Evolutionary conservation across 2,329 filamentous ascomycete genomes (phyloP), one percentile per base, ranked within the genome.

Genomic region (Stenocarpella maydis): DNA sequence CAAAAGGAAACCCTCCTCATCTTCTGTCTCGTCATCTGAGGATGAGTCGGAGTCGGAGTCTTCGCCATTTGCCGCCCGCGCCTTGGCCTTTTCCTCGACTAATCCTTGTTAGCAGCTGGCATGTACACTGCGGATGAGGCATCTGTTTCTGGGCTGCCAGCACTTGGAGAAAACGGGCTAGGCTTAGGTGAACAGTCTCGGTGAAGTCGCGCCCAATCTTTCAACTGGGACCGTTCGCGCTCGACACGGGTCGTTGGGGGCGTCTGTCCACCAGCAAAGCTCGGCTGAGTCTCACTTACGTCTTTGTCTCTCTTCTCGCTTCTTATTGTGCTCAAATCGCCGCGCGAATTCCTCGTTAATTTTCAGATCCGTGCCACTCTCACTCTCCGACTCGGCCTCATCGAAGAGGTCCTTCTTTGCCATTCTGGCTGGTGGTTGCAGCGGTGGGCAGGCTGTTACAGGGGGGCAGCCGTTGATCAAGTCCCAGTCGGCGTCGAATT

Each of bases 251-350:
- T 19, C 8, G 34, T 34, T 28, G 19, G 26, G 43, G n/a, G 26
- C 37, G n/a, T 39, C 24, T 47, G n/a, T 39, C 24, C 21, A 4
- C 37, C 17, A 24, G 43, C 17, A 21, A 26, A 21, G 15, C 8
- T 47, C 7, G 9, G 9, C 17, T 39, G 45, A n/a, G 52, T 21
- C 21, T 19, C 34, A 81, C 88, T 75, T 76, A 92, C 91, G 80
- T 77, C 88, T 86, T 19, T 94, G 91, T 72, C 90, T 83, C 79
- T 99, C 96, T 78, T 97, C 95, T 69, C 95, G 89, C 83, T 97
- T 97, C 84, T 98, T 98, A 83, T 99, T 99, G 82, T 98, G 88
- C 80, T 99, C 96, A 75, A 97, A 98, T 49, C 93, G 87, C 74
- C 88, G 89, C 52, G 96, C 96, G 79, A 91, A 99, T 65, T 97